Evolutionary conservation across 371 early-diverging fungal genomes (phyloP), one percentile per base, ranked within the genome.

Genomic region (Parasitella parasitica): DNA sequence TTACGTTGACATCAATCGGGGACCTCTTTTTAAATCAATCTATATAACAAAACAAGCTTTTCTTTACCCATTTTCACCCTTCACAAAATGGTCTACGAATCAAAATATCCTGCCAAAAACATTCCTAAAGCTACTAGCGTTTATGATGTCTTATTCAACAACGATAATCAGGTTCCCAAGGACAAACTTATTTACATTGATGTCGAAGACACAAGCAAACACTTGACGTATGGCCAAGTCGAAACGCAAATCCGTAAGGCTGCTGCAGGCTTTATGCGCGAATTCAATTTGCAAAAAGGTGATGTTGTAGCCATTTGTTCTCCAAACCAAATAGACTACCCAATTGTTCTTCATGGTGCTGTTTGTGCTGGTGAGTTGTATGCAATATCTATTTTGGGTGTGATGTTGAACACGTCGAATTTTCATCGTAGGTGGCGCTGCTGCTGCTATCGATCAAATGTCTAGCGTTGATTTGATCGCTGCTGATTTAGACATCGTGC

Each of bases 241-340:
- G 34, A 54, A 6, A 16, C 39, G 4, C 59, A 59, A 54, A 46
- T 59, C 12, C 43, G 53, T 2, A 41, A 54, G 22, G 52, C 38
- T 53, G 36, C 59, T 32, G 51, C 59, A 38, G 43, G 54, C 13
- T 27, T 58, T 6, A 51, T 59, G 18, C 53, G 18, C 13, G 50
- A 38, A 7, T 51, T 54, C 26, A 12, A 30, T 3, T 71, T 91
- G 28, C 66, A 84, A 50, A 73, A 67, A 41, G 85, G 89, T 41
- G 87, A 90, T 64, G 86, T 86, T 7, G 72, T 90, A 24, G 89
- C 83, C 12, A 64, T 88, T 20, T 84, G 81, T 32, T 67, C 88
- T 30, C 87, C 86, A 51, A 91, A 91, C 72, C 38, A 59, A 6
- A 55, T 50, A n/a, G 50, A 68, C 24, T 69, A 61, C 24, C 26